phyloP scores from a whole-genome alignment of 2,329 filamentous ascomycete species.

The Aureobasidium zeae region DNA sequence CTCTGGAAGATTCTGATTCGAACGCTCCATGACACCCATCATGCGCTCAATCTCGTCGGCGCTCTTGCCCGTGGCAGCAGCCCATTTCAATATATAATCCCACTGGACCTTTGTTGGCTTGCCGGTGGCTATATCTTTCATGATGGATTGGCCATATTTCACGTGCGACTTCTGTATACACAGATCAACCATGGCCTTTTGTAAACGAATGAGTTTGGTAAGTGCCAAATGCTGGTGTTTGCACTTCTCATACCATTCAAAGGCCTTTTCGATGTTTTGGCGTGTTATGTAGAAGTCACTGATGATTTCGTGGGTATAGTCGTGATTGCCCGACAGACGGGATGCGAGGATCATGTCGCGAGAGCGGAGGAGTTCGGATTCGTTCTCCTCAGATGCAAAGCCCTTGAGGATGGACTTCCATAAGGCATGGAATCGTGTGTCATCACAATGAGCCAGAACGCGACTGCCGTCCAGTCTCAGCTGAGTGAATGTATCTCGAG shows the following conservation, averaged over 20 bases:
- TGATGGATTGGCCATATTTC: slow-evolving; percentile 54
- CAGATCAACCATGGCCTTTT: slow-evolving; percentile 8
- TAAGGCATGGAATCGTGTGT: background rate
- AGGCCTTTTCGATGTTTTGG: slow-evolving; percentile 51
- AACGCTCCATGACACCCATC: slow-evolving; percentile 53
- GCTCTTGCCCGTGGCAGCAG: slow-evolving; percentile 60
- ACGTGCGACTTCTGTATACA: slow-evolving; percentile 41
- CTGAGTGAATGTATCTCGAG: background rate
- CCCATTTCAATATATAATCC: slow-evolving; percentile 68
- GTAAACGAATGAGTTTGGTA: background rate
- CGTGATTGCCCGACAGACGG: background rate
- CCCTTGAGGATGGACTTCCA: slow-evolving; percentile 40
- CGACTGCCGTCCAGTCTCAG: too few relatives aligned
- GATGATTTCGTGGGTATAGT: background rate
- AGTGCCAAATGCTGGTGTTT: slow-evolving; percentile 31
- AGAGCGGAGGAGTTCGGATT: slow-evolving; percentile 49
- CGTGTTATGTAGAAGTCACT: slow-evolving; percentile 53
- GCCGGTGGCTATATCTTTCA: slow-evolving; percentile 33
- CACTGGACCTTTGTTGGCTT: slow-evolving; percentile 39
- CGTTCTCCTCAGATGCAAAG: slow-evolving; percentile 51
- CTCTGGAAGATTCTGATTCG: slow-evolving; percentile 38
- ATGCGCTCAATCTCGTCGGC: slow-evolving; percentile 65
- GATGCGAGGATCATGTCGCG: slow-evolving; percentile 42
- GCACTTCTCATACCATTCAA: slow-evolving; percentile 57
- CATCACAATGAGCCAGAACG: too few relatives aligned